These are phyloP conservation scores for Trichoderma harzianum DNA, from an alignment of 2,329 filamentous ascomycete genomes.

Conservation along the genomic window DNA sequence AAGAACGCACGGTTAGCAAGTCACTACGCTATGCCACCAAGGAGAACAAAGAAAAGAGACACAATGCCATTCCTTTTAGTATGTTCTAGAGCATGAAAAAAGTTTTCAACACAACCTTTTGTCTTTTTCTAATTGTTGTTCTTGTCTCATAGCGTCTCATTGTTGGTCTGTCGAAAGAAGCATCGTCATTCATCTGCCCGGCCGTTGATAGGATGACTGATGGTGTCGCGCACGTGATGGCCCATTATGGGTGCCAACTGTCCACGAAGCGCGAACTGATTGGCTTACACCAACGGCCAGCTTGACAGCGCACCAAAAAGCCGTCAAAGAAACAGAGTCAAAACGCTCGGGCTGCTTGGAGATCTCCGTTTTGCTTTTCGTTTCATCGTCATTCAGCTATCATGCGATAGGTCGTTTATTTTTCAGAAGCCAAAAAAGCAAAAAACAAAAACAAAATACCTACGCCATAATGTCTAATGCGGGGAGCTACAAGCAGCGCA, in stretches of 20 bases:
- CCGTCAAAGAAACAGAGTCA: background rate
- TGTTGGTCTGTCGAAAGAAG: background rate
- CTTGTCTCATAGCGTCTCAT: too few relatives aligned
- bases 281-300: background rate
- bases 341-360: background rate
- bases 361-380: background rate
- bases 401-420: background rate
- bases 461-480: slow-evolving; percentile 35
- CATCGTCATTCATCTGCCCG: background rate
- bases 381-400: background rate
- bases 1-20: background rate
- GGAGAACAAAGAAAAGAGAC: background rate
- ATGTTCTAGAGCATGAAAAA: background rate
- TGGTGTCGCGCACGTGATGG: slow-evolving; percentile 13
- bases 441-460: background rate
- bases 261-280: slow-evolving; percentile 15
- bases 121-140: background rate
- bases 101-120: background rate
- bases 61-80: background rate
- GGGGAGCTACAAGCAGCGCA: slow-evolving; percentile 78
- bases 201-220: background rate
- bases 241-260: slow-evolving; percentile 9
- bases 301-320: slow-evolving; percentile 4
- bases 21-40: background rate
- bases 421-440: background rate